Base-by-base conservation (phyloP, 306 rosid species). In the Pyrus pyrifolia region DNA sequence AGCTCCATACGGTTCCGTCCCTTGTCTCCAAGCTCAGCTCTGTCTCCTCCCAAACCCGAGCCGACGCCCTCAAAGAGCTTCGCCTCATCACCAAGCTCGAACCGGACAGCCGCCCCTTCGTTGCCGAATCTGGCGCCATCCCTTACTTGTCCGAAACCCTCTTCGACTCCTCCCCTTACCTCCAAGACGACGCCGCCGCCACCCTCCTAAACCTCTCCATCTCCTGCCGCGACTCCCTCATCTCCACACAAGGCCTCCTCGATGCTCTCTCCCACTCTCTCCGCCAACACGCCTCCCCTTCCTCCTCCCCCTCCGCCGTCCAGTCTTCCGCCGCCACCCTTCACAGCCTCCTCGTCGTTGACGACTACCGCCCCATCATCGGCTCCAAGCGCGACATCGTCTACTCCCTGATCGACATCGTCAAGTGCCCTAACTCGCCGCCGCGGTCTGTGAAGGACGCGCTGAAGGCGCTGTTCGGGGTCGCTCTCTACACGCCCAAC, bases 161-260 rank as follows among this genome's bases (percentile, higher is more conserved):
- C 23, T 89, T 82, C 61, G 78, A 42, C n/a, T 85, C 97, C 2
- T 87, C 97, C 0, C 88, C 82, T 80, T 49, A 70, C 40, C 69
- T 88, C 1, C 99, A 95, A 57, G 97, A 91, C 8, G 86, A 92
- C 90, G 99, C 99, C 46, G 89, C 99, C 4, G 97, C 97, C 12
- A 86, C 97, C 0, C 90, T 95, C 13, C 88, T 95, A 42, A 95
- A 95, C 82, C 84, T 95, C 69, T 95, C 99, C 1, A 95, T 95
- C 44, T 77, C 97, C 51, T 78, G 76, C 31, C 92, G 87, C 44
- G 85, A 87, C 13, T 63, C 85, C 8, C 81, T 95, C 61, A 85
- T 95, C 74, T 83, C 92, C 74, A 89, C 97, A 27, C 97, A 91
- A 79, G 97, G 97, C 70, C 88, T 91, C 52, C 97, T 95, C 67